Evolutionary conservation across 2,329 filamentous ascomycete species (phyloP), one percentile per base, ranked within the genome.

Genomic region (Nemania diffusa): DNA sequence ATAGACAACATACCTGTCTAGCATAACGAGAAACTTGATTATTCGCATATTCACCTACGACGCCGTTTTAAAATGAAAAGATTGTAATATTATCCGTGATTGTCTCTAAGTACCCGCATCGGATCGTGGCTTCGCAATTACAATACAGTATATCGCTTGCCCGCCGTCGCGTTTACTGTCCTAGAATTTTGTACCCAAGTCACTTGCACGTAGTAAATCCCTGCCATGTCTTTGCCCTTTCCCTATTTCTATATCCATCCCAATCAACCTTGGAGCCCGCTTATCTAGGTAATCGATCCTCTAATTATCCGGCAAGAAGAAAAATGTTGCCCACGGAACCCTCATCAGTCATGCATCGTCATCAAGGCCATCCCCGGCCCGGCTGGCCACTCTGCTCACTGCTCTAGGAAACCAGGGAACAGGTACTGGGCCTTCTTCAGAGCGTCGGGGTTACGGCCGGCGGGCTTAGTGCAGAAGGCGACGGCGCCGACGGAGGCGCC

Each of bases 361-460:
- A 40, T 61, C 53, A 48, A 1, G 2, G 27, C 44, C 40, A 32
- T 4, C 37, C 5, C 3, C 13, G 1, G 15, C 13, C 11, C n/a
- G n/a, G n/a, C n/a, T n/a, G n/a, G n/a, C 24, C 15, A n/a, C 9
- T 7, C 22, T 11, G 13, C 29, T 29, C 64, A 5, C 57, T 59
- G 29, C 27, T 64, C 60, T 17, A 86, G 93, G 79, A 94, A 94
- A 1, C 90, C 92, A 1, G 94, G 94, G 82, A 97, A 98, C 65
- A 99, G 82, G 84, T 92, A 99, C 75, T 91, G 87, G 60, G 97
- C 83, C 82, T 89, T 95, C 85, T 92, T 88, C 81, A 91, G 85
- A 1, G 91, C 92, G 79, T 95, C 91, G 15, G 87, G 84, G 68
- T 87, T 87, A 74, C 94, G 88, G 27, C 92, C 92, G 56, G 88